A percentile compares a stretch with the other conserved stretches of the same genome.
Evolutionary conservation across 1,284 basidiomycete species (phyloP).

Genomic region (Lentinus polychrous): DNA sequence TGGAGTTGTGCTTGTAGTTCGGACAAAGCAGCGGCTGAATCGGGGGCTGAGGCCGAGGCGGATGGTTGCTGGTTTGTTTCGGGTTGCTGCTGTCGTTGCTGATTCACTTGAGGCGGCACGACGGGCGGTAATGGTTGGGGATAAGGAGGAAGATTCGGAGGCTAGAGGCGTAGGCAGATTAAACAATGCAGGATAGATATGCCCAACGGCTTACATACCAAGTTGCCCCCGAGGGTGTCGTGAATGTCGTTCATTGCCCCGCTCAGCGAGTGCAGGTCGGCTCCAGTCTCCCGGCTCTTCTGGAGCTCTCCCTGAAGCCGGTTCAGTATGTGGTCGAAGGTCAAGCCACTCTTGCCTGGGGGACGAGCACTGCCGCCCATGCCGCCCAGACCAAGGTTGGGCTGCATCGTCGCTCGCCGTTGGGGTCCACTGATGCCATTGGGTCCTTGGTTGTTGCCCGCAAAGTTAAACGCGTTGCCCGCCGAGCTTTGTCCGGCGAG

Average conservation of each 20-base stretch:
- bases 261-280: conserved; percentile 77
- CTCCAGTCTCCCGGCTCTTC: conserved; percentile 91
- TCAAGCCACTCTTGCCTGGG: conserved; percentile 71
- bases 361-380: conserved; percentile 65
- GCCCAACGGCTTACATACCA: conserved; percentile 43
- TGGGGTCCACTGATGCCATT: conserved; percentile 32
- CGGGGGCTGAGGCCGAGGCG: conserved; percentile 21
- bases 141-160: conserved; percentile 51
- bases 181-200: neutral
- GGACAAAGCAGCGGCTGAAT: conserved; percentile 39
- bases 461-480: conserved; percentile 31
- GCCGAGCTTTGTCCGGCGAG: conserved; percentile 26
- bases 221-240: conserved; percentile 82
- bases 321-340: conserved; percentile 78
- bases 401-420: conserved; percentile 50
- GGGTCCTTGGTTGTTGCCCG: conserved; percentile 32
- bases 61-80: conserved; percentile 14
- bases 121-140: conserved; percentile 61
- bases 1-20: conserved; percentile 78
- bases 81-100: conserved; percentile 23
- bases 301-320: conserved; percentile 84
- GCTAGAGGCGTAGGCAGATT: conserved; percentile 30
- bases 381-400: conserved; percentile 63
- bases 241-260: conserved; percentile 88
- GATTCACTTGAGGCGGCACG: conserved; percentile 42